Conservation (phyloP, 2,329 filamentous ascomycete genomes). For the Xylariaceae sp. region DNA sequence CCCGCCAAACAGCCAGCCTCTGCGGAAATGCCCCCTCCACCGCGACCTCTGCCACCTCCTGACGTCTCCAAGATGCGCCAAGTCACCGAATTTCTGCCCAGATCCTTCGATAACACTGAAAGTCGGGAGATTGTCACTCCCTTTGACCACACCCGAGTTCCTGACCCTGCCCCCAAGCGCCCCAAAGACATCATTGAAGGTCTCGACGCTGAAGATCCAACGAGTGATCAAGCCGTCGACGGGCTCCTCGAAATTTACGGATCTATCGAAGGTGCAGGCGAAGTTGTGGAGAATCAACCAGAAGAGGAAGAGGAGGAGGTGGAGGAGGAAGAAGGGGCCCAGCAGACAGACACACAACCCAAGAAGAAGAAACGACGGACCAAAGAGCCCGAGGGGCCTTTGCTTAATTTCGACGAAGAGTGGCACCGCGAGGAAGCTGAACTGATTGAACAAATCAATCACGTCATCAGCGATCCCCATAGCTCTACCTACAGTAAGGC, state of each 20-base stretch:
- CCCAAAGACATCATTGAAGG: slow-evolving; percentile 26
- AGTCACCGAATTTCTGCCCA: slow-evolving; percentile 29
- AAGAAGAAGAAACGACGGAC: slow-evolving; percentile 12
- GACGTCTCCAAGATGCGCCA: slow-evolving; percentile 28
- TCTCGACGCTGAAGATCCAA: slow-evolving; percentile 28
- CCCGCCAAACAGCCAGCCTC: slow-evolving; percentile 20
- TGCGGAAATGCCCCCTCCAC: slow-evolving; percentile 30
- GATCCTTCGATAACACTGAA: slow-evolving; percentile 26
- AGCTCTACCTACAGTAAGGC: slow-evolving; percentile 51
- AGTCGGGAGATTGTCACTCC: slow-evolving; percentile 26
- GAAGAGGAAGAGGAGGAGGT: slow-evolving; percentile 22
- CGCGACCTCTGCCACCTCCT: slow-evolving; percentile 27
- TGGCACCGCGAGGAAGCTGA: slow-evolving; percentile 61
- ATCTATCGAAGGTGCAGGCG: slow-evolving; percentile 25
- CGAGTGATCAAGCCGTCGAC: slow-evolving; percentile 42
- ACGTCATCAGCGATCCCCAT: slow-evolving; percentile 61
- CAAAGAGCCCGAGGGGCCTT: slow-evolving; percentile 29
- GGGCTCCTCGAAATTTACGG: slow-evolving; percentile 34
- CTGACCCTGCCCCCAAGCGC: slow-evolving; percentile 22
- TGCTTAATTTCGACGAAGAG: slow-evolving; percentile 56
- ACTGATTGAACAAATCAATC: slow-evolving; percentile 66
- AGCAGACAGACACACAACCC: slow-evolving; percentile 3
- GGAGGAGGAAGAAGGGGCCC: neutral
- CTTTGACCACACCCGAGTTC: slow-evolving; percentile 28
- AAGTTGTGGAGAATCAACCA: slow-evolving; percentile 31